Conservation (phyloP, 78 protist genomes). For the Guillardia theta region DNA sequence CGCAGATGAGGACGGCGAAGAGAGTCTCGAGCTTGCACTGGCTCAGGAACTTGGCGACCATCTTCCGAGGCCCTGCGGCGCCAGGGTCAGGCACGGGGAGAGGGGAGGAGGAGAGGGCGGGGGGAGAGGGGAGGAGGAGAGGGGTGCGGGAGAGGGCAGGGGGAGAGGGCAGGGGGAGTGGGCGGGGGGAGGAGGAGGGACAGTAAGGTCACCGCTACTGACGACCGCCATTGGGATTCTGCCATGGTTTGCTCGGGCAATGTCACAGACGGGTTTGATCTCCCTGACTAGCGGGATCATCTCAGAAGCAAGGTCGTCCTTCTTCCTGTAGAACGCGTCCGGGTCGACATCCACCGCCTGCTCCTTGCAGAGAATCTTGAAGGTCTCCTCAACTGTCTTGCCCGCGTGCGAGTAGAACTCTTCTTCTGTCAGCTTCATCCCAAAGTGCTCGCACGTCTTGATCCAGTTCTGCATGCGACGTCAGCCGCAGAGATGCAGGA, state of each 20-base stretch:
- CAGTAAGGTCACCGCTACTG: background rate
- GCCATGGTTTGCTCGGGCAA: background rate
- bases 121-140: background rate
- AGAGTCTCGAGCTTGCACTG: background rate
- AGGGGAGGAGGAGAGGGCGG: background rate
- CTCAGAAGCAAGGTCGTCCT: background rate
- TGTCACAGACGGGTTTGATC: background rate
- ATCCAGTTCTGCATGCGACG: background rate
- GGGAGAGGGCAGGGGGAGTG: background rate
- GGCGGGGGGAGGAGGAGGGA: background rate
- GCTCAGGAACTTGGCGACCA: background rate
- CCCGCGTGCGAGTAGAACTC: background rate
- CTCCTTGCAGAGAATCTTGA: background rate
- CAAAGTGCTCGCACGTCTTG: background rate
- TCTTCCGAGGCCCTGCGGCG: background rate
- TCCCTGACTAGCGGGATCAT: background rate
- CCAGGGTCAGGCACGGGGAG: background rate
- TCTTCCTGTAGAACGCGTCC: background rate
- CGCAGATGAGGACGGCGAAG: background rate
- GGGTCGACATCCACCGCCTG: background rate
- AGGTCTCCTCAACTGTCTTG: background rate
- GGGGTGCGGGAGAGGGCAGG: background rate
- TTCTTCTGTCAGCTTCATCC: background rate
- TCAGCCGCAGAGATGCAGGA: background rate
- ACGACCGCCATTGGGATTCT: background rate